Conservation (phyloP, 805 yeast species). For the Zygosaccharomyces lentus region DNA sequence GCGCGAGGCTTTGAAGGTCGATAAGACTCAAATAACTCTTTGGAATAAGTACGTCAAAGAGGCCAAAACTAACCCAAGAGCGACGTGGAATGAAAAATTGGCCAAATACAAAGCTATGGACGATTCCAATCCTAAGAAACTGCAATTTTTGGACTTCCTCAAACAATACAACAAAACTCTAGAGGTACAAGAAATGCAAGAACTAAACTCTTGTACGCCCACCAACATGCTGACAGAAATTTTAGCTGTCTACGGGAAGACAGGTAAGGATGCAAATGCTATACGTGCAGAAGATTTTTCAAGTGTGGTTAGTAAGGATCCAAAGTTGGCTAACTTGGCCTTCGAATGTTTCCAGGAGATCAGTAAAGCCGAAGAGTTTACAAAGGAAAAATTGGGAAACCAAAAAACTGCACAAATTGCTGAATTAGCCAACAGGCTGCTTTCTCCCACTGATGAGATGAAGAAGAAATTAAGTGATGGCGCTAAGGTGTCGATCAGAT, state of each 20-base stretch:
- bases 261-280: conserved; percentile 18
- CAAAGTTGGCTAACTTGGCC: conserved; percentile 21
- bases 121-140: conserved; percentile 27
- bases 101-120: conserved; percentile 22
- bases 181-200: conserved; percentile 23
- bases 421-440: conserved; percentile 14
- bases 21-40: conserved; percentile 62
- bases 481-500: conserved; percentile 24
- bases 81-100: conserved; percentile 27
- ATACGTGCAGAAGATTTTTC: conserved; percentile 35
- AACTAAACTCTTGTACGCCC: conserved; percentile 39
- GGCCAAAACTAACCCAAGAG: conserved; percentile 46
- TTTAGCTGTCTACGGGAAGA: conserved; percentile 28
- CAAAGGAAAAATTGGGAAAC: conserved; percentile 9
- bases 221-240: conserved; percentile 45
- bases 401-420: conserved; percentile 16
- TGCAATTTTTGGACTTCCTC: conserved; percentile 22
- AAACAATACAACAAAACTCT: conserved; percentile 24
- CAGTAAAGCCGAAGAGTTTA: conserved; percentile 20
- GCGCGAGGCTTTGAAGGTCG: conserved; percentile 61
- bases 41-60: conserved; percentile 71
- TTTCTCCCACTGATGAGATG: conserved; percentile 21
- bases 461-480: conserved; percentile 25
- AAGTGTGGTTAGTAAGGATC: conserved; percentile 35
- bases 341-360: conserved; percentile 26